Base-by-base conservation (phyloP, 164 flowering plant genomes). In the Dillenia turbinata region DNA sequence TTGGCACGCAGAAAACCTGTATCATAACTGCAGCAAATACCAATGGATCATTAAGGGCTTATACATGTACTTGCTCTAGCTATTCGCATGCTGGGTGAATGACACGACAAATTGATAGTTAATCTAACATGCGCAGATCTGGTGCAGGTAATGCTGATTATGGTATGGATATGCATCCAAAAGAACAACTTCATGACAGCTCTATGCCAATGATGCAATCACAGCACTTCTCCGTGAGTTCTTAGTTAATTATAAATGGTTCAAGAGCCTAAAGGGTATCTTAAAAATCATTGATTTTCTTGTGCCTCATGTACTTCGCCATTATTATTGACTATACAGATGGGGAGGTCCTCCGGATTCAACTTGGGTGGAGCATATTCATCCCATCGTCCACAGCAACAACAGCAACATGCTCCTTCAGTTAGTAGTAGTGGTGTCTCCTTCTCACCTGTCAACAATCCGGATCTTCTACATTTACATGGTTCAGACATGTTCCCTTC, bases 121-220 rank as follows among this genome's bases (percentile, higher is more conserved):
- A 33, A 4, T 33, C 40, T 33, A 33, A 33, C 40, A 6, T 33
- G 40, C 40, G 5, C 7, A 24, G 17, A 46, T 69, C 44, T 66
- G 64, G 7, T 69, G 57, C 79, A 78, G 95, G 94, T 70, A 81
- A 75, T 82, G 72, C 79, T 64, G 95, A 92, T 69, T 92, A 81
- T 78, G 61, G 69, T 2, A 79, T 85, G 81, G 94, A 89, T 67
- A 60, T 90, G 85, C 91, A 88, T 67, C 92, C 83, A 73, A 90
- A 92, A 77, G 98, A 92, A 60, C 93, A 82, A 61, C 81, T 84
- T 68, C 98, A 83, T 74, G 98, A 87, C 55, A 83, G 76, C 78
- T 48, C 82, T 44, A 64, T 82, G 66, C 81, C 96, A 12, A 83
- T 90, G 85, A 89, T 86, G 86, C 92, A 91, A 61, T 74, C 92